Conservation (phyloP, 768 basidiomycete genomes). For the Rhizopogon vinicolor region DNA sequence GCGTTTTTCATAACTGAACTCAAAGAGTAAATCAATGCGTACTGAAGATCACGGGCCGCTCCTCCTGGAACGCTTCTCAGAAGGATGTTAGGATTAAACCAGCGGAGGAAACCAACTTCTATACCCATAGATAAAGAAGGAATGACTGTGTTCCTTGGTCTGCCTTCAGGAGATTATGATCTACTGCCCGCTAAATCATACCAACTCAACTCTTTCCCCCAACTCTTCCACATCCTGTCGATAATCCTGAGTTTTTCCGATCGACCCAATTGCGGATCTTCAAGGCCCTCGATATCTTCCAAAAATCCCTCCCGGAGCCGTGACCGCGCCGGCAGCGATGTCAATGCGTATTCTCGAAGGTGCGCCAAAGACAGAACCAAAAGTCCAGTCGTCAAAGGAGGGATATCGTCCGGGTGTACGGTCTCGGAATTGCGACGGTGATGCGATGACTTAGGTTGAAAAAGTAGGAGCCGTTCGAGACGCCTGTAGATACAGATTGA, state of each 20-base stretch:
- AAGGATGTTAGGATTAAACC: too few relatives aligned
- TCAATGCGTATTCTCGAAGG: constrained; percentile 61
- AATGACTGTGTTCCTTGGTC: too few relatives aligned
- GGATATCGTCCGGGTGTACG: constrained; percentile 15
- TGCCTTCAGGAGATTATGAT: neutral
- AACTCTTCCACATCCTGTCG: constrained; percentile 86
- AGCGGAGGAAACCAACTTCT: neutral
- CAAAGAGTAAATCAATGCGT: too few relatives aligned
- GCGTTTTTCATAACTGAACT: too few relatives aligned
- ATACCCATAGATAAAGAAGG: too few relatives aligned
- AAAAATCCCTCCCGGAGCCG: constrained; percentile 74
- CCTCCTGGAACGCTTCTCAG: neutral
- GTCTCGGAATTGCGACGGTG: constrained; percentile 9
- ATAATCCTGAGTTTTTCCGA: constrained; percentile 75
- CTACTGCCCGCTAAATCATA: constrained; percentile 20
- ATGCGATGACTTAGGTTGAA: constrained; percentile 32
- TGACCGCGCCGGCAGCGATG: constrained; percentile 50
- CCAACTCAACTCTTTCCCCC: constrained; percentile 73
- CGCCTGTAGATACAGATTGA: constrained; percentile 34
- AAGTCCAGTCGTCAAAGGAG: constrained; percentile 66
- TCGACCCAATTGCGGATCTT: constrained; percentile 63
- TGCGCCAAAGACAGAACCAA: constrained; percentile 67
- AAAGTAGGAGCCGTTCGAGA: constrained; percentile 64
- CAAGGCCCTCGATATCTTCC: constrained; percentile 79
- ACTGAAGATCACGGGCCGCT: neutral